Evolutionary conservation across 1,139 yeast genomes (phyloP), one percentile per base, ranked within the genome.

Genomic region (Eremothecium sinecaudum): DNA sequence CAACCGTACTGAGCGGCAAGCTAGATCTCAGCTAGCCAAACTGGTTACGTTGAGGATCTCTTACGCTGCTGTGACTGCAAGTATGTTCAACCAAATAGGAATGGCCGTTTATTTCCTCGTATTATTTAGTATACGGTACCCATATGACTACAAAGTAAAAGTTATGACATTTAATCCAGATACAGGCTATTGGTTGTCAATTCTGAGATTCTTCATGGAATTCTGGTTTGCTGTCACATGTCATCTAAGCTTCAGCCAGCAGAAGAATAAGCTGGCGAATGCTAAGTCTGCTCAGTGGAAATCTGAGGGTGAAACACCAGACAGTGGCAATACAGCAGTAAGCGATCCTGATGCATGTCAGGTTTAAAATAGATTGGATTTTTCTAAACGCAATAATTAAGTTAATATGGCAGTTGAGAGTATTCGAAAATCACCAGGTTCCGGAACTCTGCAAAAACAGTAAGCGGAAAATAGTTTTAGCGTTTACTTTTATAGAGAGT

Each of bases 81-180:
- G 21, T 18, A 17, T 27, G 30, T 27, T 27, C 17, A 16, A 27
- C 21, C 30, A 27, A 27, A 17, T 27, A 16, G 30, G 30, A n/a
- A 27, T 27, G 30, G 30, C 30, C 22, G 14, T 27, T 4, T 27
- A 27, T 16, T 27, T 27, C 21, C 30, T 27, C 11, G 30, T 18
- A 11, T 14, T 27, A 9, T 27, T 27, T 21, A 27, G 30, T 21
- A 27, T 27, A 16, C 30, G 30, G 3, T 27, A 27, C 21, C 30
- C 30, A 15, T 27, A 27, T 14, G 30, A 27, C 14, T 27, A 27
- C 30, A 27, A 27, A 14, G 30, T 27, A 17, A 27, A 27, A 18
- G 30, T 27, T n/a, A 27, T 27, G 30, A 27, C 30, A 11, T 27
- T 27, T 18, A 27, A 27, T 21, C 30, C 30, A 10, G 30, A 27